Conservation (phyloP, 495 filamentous ascomycete species). For the Penicillium canariense region DNA sequence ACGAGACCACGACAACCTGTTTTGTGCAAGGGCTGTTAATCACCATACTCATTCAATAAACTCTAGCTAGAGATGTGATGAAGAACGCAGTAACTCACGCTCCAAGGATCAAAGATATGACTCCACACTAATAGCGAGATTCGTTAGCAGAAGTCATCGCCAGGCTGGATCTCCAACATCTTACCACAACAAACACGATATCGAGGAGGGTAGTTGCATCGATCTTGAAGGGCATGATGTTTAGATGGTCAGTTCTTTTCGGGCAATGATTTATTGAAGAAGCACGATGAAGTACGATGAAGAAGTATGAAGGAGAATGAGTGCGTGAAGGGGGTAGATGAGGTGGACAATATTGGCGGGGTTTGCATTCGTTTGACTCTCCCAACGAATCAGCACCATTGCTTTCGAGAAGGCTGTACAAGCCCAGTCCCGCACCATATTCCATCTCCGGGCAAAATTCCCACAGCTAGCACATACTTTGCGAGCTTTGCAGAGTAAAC, state of each 20-base stretch:
- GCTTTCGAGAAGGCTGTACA: too few relatives aligned
- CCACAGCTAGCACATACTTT: too few relatives aligned
- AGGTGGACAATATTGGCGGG: too few relatives aligned
- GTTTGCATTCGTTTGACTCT: too few relatives aligned
- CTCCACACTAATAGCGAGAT: conserved; percentile 3
- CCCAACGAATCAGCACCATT: too few relatives aligned
- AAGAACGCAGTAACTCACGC: conserved; percentile 14
- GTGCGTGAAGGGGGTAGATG: too few relatives aligned
- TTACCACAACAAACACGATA: conserved; percentile 7
- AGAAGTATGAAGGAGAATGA: too few relatives aligned
- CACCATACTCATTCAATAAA: not conserved
- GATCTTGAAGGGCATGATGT: conserved; percentile 5
- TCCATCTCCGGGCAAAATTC: too few relatives aligned
- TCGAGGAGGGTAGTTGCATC: conserved; percentile 1
- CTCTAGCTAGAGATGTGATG: conserved; percentile 2
- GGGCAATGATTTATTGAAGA: too few relatives aligned
- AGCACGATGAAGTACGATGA: too few relatives aligned
- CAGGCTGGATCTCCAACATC: conserved; percentile 1
- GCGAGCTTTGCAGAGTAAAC: conserved; percentile 7
- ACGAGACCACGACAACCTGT: conserved; percentile 31
- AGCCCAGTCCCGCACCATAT: too few relatives aligned
- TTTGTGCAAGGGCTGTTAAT: conserved; percentile 2
- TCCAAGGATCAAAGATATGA: conserved; percentile 20
- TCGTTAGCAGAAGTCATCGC: conserved; percentile 3
- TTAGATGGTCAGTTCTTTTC: too few relatives aligned